Evolutionary conservation across 2,329 filamentous ascomycete genomes (phyloP).

Genomic region (Chaetothyriales sp.): DNA sequence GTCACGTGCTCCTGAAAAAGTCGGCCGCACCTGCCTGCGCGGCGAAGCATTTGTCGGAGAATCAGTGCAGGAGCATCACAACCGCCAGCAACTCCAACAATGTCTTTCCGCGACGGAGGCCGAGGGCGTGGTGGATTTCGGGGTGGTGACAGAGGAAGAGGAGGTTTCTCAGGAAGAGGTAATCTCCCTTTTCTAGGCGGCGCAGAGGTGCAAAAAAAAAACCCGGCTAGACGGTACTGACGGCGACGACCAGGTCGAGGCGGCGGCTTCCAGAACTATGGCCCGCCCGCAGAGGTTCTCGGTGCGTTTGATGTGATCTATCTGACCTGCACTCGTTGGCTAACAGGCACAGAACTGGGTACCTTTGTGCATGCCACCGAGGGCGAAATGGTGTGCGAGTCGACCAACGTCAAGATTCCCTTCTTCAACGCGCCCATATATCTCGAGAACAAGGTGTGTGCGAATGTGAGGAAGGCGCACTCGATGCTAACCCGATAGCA

Average conservation of each 20-base stretch:
- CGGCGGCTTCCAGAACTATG: slow-evolving; percentile 47
- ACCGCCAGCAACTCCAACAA: slow-evolving; percentile 23
- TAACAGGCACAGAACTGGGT: slow-evolving; percentile 60
- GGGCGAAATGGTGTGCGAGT: slow-evolving; percentile 95
- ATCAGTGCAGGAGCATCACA: neutral
- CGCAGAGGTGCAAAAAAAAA: slow-evolving; percentile 12
- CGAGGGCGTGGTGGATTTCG: slow-evolving; percentile 36
- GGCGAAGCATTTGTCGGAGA: neutral
- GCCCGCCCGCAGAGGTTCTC: slow-evolving; percentile 46
- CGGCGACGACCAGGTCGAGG: slow-evolving; percentile 32
- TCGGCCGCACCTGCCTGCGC: neutral
- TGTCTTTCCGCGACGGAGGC: slow-evolving; percentile 50
- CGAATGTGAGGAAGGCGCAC: neutral
- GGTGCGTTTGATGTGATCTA: slow-evolving; percentile 26
- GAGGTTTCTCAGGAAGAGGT: slow-evolving; percentile 29
- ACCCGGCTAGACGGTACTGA: slow-evolving; percentile 8
- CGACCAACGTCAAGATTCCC: slow-evolving; percentile 85
- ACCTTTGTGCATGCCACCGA: slow-evolving; percentile 87
- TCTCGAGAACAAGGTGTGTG: slow-evolving; percentile 81
- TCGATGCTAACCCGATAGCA: slow-evolving; percentile 20
- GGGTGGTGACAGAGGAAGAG: slow-evolving; percentile 39
- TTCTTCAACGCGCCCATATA: slow-evolving; percentile 99
- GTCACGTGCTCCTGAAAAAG: neutral
- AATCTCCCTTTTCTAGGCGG: slow-evolving; percentile 20
- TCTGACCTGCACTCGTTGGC: slow-evolving; percentile 11